These are phyloP conservation scores for Camellia granthamiana DNA, from an alignment of 148 eudicot genomes.

Conservation along the genomic window DNA sequence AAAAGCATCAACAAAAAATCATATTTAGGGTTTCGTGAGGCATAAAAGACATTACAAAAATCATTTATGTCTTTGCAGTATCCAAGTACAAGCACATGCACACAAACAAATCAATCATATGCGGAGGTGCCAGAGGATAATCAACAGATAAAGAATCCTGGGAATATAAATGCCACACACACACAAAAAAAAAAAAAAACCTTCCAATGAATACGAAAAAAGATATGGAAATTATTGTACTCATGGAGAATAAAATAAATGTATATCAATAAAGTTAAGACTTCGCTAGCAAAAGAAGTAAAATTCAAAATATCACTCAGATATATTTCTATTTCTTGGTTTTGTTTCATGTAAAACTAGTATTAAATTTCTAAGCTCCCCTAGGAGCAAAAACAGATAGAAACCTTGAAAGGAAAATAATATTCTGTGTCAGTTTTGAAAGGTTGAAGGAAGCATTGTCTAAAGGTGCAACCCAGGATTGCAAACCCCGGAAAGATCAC, in stretches of 20 bases:
- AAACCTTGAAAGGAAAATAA: neutral
- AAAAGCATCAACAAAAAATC: neutral
- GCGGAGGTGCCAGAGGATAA: slow-evolving; percentile 9
- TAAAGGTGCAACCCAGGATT: neutral
- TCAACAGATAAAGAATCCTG: neutral
- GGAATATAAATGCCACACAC: neutral
- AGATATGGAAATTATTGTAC: neutral
- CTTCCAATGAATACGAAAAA: neutral
- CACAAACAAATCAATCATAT: neutral
- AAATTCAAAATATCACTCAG: neutral
- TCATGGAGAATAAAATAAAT: neutral
- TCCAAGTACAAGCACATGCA: slow-evolving; percentile 1
- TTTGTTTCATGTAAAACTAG: neutral
- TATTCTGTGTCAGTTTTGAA: neutral
- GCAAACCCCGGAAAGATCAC: slow-evolving; percentile 2
- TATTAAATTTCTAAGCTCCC: neutral
- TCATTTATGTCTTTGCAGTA: slow-evolving; percentile 2
- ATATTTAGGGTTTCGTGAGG: neutral
- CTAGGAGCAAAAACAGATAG: neutral
- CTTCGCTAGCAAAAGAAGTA: neutral
- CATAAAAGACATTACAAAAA: neutral
- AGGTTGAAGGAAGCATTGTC: neutral
- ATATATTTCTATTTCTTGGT: neutral
- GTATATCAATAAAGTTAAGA: neutral
- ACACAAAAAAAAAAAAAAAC: neutral